Evolutionary conservation across 495 filamentous ascomycete species (phyloP).

Genomic region (Hypoxylon crocopeplum): DNA sequence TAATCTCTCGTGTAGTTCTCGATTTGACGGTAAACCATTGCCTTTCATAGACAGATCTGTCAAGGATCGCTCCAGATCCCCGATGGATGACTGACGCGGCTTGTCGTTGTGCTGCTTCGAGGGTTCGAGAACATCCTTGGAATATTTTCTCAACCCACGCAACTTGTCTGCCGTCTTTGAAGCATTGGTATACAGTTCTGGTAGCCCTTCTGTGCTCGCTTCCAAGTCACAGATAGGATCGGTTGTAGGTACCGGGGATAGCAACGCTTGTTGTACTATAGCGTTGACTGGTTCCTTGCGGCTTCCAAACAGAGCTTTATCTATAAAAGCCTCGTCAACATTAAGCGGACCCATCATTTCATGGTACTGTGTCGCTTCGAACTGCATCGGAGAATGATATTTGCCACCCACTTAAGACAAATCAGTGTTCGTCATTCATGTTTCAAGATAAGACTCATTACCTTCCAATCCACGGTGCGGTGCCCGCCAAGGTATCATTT

Average conservation of each 20-base stretch:
- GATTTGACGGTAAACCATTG: conserved; percentile 42
- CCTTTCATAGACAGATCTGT: conserved; percentile 12
- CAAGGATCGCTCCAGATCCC: conserved; percentile 4
- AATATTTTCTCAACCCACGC: conserved; percentile 42
- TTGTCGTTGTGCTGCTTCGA: conserved; percentile 15
- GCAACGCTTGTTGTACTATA: conserved; percentile 45
- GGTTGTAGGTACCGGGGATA: conserved; percentile 23
- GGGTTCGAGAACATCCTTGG: conserved; percentile 20
- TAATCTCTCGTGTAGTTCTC: conserved; percentile 52
- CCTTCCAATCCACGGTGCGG: conserved; percentile 55
- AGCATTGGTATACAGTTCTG: conserved; percentile 39
- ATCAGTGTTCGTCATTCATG: conserved; percentile 16
- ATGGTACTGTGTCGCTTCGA: conserved; percentile 51
- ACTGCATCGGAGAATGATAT: conserved; percentile 54
- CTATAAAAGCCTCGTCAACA: conserved; percentile 49
- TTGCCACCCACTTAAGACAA: conserved; percentile 45
- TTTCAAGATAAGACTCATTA: conserved; percentile 21
- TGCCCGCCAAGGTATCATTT: conserved; percentile 55
- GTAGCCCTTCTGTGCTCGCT: conserved; percentile 29
- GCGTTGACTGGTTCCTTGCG: conserved; percentile 41
- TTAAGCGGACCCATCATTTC: conserved; percentile 53
- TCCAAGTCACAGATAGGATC: conserved; percentile 38
- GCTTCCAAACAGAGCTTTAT: conserved; percentile 54
- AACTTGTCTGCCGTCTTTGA: conserved; percentile 50
- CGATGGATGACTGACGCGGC: conserved; percentile 1